A percentile compares a stretch with the other conserved stretches of the same genome.
phyloP scores from a whole-genome alignment of 345 rosid genomes.

The Anacardium occidentale region DNA sequence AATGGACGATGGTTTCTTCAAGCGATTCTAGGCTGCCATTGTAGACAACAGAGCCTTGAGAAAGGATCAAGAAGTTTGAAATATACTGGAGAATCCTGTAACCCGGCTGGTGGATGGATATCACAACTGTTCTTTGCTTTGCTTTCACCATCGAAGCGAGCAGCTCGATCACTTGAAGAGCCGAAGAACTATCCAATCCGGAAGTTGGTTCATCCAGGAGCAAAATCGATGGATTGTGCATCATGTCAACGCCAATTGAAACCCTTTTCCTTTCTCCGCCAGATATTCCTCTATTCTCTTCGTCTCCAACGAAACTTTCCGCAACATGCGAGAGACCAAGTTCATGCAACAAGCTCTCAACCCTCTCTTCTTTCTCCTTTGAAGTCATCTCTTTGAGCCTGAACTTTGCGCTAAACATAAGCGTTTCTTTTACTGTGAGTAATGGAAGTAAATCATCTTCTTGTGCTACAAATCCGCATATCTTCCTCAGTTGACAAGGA shows the following conservation, averaged over 20 bases:
- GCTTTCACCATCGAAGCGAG: slow-evolving; percentile 67
- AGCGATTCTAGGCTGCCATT: slow-evolving; percentile 58
- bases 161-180: slow-evolving; percentile 79
- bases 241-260: slow-evolving; percentile 80
- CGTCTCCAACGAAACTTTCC: slow-evolving; percentile 54
- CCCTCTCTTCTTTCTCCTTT: slow-evolving; percentile 58
- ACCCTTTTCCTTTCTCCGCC: slow-evolving; percentile 88
- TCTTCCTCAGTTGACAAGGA: slow-evolving; percentile 53
- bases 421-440: slow-evolving; percentile 79
- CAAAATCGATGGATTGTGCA: slow-evolving; percentile 72
- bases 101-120: slow-evolving; percentile 74
- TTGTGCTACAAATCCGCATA: slow-evolving; percentile 84
- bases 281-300: slow-evolving; percentile 70
- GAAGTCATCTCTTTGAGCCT: slow-evolving; percentile 50
- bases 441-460: slow-evolving; percentile 80
- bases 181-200: slow-evolving; percentile 80
- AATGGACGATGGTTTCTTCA: slow-evolving; percentile 51
- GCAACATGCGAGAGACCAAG: slow-evolving; percentile 59
- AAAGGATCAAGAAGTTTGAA: slow-evolving; percentile 60
- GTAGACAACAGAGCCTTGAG: slow-evolving; percentile 51
- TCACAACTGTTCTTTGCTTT: slow-evolving; percentile 55
- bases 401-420: slow-evolving; percentile 76
- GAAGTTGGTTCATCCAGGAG: slow-evolving; percentile 92
- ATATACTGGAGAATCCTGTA: slow-evolving; percentile 69
- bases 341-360: slow-evolving; percentile 62